These are phyloP conservation scores for Eucalyptus dawsonii DNA, from an alignment of 345 rosid species.

Conservation along the genomic window DNA sequence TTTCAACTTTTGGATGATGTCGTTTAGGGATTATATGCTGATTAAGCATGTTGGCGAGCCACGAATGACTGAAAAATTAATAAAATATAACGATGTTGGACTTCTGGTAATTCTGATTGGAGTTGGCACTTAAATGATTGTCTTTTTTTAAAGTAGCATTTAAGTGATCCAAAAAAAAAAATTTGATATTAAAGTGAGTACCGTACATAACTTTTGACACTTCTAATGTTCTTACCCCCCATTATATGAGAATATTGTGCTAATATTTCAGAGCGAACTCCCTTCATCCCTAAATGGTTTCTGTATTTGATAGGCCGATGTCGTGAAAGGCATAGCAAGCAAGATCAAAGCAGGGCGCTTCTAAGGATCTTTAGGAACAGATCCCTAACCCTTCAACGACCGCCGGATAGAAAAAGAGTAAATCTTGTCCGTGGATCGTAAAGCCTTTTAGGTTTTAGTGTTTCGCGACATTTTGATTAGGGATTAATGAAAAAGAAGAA, in stretches of 20 bases:
- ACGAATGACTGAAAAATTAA: too few species aligned
- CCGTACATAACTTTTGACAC: too few species aligned
- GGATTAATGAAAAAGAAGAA: background rate
- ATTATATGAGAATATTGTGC: background rate
- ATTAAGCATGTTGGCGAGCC: too few species aligned
- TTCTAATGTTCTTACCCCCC: too few species aligned
- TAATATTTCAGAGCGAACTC: background rate
- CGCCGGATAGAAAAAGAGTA: background rate
- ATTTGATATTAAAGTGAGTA: too few species aligned
- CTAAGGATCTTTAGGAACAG: background rate
- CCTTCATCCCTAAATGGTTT: background rate
- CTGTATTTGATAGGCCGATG: background rate
- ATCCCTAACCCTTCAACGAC: background rate
- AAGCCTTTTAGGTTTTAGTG: background rate
- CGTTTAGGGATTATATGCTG: too few species aligned
- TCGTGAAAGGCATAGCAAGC: background rate
- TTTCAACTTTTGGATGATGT: too few species aligned
- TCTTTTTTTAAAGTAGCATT: too few species aligned
- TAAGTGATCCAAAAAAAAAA: too few species aligned
- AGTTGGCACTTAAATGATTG: too few species aligned
- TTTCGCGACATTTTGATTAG: background rate
- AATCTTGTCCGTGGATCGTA: background rate
- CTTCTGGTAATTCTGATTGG: rapidly evolving
- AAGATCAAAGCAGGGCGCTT: background rate
- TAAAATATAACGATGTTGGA: rapidly evolving